phyloP scores from a whole-genome alignment of 73 alveolate species.

The Paramecium pentaurelia region DNA sequence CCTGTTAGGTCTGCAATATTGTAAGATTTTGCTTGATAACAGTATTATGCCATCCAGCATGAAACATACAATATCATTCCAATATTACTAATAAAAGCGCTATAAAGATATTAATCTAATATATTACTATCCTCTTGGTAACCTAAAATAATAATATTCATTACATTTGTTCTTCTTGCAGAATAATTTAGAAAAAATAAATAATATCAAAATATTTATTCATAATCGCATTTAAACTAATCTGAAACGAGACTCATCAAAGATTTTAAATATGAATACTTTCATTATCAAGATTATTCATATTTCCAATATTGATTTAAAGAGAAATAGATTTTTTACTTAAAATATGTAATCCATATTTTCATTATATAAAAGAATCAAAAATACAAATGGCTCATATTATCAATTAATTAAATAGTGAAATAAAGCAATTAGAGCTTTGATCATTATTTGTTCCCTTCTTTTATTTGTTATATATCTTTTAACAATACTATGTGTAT shows the following conservation, averaged over 20 bases:
- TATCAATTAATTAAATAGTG: not conserved
- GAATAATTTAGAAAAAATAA: not conserved
- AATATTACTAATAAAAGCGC: not conserved
- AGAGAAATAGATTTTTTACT: not conserved
- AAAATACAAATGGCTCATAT: not conserved
- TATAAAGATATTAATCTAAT: not conserved
- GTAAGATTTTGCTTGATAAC: not conserved
- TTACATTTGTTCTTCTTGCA: not conserved
- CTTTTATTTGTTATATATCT: not conserved
- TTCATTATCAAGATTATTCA: not conserved
- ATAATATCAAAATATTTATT: not conserved
- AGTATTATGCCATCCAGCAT: conserved; percentile 14
- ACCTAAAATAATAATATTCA: not conserved
- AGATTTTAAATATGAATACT: not conserved
- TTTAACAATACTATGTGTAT: not conserved
- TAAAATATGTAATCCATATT: not conserved
- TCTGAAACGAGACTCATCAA: not conserved
- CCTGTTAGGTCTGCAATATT: not conserved
- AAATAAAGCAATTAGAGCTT: not conserved
- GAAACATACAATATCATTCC: not conserved
- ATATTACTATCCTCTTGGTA: conserved; percentile 11
- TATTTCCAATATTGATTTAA: not conserved
- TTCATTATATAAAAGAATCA: not conserved
- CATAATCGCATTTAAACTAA: not conserved
- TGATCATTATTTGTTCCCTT: not conserved